phyloP scores from a whole-genome alignment of 83 land plant genomes.

The Thuja plicata region DNA sequence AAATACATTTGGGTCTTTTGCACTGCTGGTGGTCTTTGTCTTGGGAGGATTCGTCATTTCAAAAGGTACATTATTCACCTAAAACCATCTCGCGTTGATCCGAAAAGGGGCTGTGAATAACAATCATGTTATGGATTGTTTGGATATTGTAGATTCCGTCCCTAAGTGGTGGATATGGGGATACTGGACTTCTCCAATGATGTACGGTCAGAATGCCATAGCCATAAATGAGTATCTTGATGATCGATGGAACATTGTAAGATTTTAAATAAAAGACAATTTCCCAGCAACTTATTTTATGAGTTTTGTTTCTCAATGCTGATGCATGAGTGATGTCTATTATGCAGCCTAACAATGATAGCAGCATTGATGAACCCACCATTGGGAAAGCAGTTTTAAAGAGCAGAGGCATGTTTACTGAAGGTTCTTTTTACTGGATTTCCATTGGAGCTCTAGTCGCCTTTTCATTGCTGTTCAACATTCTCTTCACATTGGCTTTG shows the following conservation, averaged over 20 bases:
- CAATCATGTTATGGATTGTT: not conserved
- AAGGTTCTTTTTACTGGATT: conserved; percentile 31
- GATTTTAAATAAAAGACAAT: not conserved
- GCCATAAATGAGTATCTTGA: conserved; percentile 43
- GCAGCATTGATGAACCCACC: conserved; percentile 20
- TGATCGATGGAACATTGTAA: conserved; percentile 26
- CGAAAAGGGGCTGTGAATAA: not conserved
- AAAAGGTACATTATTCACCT: conserved; percentile 20
- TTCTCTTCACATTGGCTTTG: conserved; percentile 21
- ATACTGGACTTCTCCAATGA: conserved; percentile 58
- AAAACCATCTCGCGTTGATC: not conserved
- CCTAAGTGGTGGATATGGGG: conserved; percentile 64
- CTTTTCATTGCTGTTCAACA: conserved; percentile 30
- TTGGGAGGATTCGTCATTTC: conserved; percentile 45
- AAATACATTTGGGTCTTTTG: conserved; percentile 34
- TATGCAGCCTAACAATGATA: conserved; percentile 29
- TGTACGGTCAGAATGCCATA: conserved; percentile 54
- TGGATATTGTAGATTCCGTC: conserved; percentile 22
- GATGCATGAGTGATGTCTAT: not conserved
- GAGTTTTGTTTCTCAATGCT: not conserved
- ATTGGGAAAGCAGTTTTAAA: conserved; percentile 24
- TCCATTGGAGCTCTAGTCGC: conserved; percentile 20
- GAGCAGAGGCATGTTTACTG: conserved; percentile 26
- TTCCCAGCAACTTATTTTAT: not conserved
- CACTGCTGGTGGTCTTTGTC: conserved; percentile 34